phyloP scores from a whole-genome alignment of 2,329 filamentous ascomycete genomes.

The Plectosphaerella sp. region DNA sequence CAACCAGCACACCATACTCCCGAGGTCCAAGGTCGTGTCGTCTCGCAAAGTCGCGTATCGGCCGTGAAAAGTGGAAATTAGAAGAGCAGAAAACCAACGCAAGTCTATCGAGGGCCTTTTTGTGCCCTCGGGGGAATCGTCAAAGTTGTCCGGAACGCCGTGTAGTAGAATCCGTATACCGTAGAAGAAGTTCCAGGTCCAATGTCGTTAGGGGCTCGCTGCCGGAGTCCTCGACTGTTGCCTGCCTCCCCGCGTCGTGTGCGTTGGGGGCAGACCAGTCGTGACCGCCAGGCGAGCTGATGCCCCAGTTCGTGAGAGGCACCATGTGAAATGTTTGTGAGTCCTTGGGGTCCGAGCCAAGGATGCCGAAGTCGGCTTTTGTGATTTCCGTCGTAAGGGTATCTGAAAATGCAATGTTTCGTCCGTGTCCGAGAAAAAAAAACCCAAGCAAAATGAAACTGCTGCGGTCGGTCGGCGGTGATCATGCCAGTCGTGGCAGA shows the following conservation, averaged over 20 bases:
- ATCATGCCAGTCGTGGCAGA: background rate
- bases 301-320: too few species aligned
- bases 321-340: too few species aligned
- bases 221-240: too few species aligned
- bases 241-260: too few species aligned
- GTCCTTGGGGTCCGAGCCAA: background rate
- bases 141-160: background rate
- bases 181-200: background rate
- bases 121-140: background rate
- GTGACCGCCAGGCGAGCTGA: too few species aligned
- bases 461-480: background rate
- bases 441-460: slow-evolving; percentile 1
- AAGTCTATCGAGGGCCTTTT: background rate
- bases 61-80: background rate
- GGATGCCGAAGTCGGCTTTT: background rate
- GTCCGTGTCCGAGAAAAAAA: slow-evolving; percentile 12
- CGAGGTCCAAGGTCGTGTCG: too few species aligned
- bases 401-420: slow-evolving; percentile 16
- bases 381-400: slow-evolving; percentile 15
- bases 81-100: background rate
- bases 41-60: too few species aligned
- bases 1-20: too few species aligned
- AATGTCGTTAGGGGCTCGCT: background rate
- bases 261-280: too few species aligned
- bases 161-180: background rate